Evolutionary conservation across 177 flowering plant species (phyloP), one percentile per base, ranked within the genome.

Genomic region (Vitis hybrid): DNA sequence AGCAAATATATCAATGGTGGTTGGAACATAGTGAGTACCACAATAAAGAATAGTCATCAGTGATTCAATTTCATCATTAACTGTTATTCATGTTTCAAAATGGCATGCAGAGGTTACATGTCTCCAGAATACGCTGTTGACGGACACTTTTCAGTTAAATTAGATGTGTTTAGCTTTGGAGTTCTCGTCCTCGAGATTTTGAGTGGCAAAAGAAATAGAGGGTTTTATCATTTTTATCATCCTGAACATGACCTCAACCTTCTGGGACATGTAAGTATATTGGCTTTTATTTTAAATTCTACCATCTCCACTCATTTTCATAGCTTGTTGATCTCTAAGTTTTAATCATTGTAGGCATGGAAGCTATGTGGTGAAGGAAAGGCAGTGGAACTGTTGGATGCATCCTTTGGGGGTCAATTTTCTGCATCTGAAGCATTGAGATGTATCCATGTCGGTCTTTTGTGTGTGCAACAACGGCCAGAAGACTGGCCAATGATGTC

Each of bases 401-500:
- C 13, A 11, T 9, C 13, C 16, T 6, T 63, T 21, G 66, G 40
- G 12, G 51, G n/a, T 46, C 14, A 18, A 1, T 70, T 30, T 57
- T 56, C 66, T 11, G 4, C 0, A 9, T 56, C 48, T 11, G 77
- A 82, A 62, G 74, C 70, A 13, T 18, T 72, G 56, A 80, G 83
- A 60, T 76, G 82, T 60, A 81, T 85, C 55, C 83, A 80, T 3
- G 64, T 85, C 14, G 81, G 83, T 12, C 70, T 85, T 0, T 64
- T 82, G 21, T 85, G 86, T 60, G 86, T 85, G 16, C 84, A 82
- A 56, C 60, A 67, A n/a, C 12, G 21, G 6, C 64, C 71, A 10
- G 71, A 68, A 14, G 64, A 58, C 19, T 46, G 71, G 32, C 64
- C 64, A 4, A 68, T 64, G 3, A 68, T 68, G 71, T 58, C 71